Conservation (phyloP, 805 yeast genomes). For the Candida boidinii region DNA sequence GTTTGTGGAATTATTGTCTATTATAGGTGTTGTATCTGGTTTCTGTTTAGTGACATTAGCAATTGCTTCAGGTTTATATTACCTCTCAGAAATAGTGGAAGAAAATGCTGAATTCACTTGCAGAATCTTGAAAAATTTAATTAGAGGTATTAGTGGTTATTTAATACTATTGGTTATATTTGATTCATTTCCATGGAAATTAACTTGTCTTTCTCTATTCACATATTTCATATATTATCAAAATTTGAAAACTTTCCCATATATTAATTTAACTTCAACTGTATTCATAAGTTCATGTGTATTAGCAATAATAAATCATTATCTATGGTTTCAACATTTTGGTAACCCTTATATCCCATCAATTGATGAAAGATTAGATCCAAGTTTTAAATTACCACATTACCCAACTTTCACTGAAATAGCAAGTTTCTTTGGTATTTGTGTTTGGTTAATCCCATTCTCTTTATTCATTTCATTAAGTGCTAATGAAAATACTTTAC, state of each 20-base stretch:
- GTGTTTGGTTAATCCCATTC: slow-evolving; percentile 92
- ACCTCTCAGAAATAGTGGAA: slow-evolving; percentile 85
- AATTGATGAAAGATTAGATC: slow-evolving; percentile 45
- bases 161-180: slow-evolving; percentile 53
- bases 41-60: slow-evolving; percentile 51
- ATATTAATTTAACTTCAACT: slow-evolving; percentile 65
- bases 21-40: slow-evolving; percentile 52
- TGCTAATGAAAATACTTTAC: slow-evolving; percentile 85
- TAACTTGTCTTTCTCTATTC: slow-evolving; percentile 57
- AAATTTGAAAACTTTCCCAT: slow-evolving; percentile 77
- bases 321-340: slow-evolving; percentile 84
- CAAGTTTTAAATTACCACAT: slow-evolving; percentile 53
- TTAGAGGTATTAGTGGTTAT: slow-evolving; percentile 48
- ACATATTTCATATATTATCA: slow-evolving; percentile 70
- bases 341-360: slow-evolving; percentile 67
- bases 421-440: slow-evolving; percentile 89
- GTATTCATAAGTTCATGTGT: slow-evolving; percentile 62
- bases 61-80: slow-evolving; percentile 80
- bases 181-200: slow-evolving; percentile 72
- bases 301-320: slow-evolving; percentile 73
- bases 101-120: slow-evolving; percentile 86
- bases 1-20: slow-evolving; percentile 53
- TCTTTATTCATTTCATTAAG: slow-evolving; percentile 84
- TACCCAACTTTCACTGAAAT: slow-evolving; percentile 82
- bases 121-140: slow-evolving; percentile 53